These are phyloP conservation scores for Paramarasmius palmivorus DNA, from an alignment of 1,284 basidiomycete genomes.

Conservation along the genomic window DNA sequence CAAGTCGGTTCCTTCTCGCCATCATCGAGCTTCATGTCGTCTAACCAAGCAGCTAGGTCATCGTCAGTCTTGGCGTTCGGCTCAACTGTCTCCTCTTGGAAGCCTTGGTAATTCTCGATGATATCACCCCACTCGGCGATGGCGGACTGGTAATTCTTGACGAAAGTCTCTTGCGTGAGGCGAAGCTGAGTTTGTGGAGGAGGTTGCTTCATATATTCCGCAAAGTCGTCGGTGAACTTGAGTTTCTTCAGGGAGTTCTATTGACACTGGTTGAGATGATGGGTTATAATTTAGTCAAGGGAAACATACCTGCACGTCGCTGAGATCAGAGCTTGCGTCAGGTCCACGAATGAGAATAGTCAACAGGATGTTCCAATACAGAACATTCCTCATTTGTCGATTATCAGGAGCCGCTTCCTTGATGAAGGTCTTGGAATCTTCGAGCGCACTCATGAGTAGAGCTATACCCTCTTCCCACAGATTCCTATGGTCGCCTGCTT, in stretches of 20 bases:
- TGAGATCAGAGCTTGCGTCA: constrained; percentile 46
- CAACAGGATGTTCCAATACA: constrained; percentile 59
- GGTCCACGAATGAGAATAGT: constrained; percentile 48
- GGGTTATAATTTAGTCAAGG: too few species aligned
- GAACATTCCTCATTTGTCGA: constrained; percentile 53
- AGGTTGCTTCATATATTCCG: constrained; percentile 4
- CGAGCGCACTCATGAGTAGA: constrained; percentile 40
- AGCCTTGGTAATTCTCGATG: not conserved
- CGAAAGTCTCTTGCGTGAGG: constrained; percentile 15
- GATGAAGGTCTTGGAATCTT: constrained; percentile 58
- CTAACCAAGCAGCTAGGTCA: constrained; percentile 18
- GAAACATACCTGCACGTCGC: constrained; percentile 55
- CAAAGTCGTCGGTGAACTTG: constrained; percentile 15
- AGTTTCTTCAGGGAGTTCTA: constrained; percentile 45
- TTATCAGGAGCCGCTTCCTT: constrained; percentile 59
- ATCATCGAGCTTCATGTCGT: constrained; percentile 16
- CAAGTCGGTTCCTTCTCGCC: constrained; percentile 14
- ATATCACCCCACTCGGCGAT: constrained; percentile 13
- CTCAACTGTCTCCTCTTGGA: not conserved
- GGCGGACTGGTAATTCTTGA: constrained; percentile 14
- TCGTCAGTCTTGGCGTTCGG: constrained; percentile 13
- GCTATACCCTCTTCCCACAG: constrained; percentile 44
- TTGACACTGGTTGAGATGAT: too few species aligned
- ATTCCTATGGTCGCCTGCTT: constrained; percentile 33
- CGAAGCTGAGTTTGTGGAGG: constrained; percentile 14